A percentile compares a stretch with the other conserved stretches of the same genome.
Evolutionary conservation across 352 stramenopile species (phyloP).

Genomic region (Phytophthora tubulina): DNA sequence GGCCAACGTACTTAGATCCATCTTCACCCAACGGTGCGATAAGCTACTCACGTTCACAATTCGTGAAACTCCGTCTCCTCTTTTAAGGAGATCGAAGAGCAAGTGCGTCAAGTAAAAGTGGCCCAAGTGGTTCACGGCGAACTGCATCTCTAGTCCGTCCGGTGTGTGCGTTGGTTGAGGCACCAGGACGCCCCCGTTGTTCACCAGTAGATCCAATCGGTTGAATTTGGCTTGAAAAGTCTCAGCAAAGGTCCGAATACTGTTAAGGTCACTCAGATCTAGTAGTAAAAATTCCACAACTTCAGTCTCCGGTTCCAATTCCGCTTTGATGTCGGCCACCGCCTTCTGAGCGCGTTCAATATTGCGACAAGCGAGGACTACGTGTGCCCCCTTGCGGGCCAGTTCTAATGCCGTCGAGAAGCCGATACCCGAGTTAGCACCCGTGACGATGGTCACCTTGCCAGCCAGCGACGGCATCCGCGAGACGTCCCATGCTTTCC

Average conservation of each 20-base stretch:
- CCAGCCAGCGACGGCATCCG: conserved; percentile 46
- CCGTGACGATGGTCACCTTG: conserved; percentile 87
- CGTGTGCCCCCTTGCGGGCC: conserved; percentile 62
- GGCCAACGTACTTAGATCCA: conserved; percentile 44
- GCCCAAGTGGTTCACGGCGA: conserved; percentile 68
- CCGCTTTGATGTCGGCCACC: conserved; percentile 35
- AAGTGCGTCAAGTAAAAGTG: conserved; percentile 68
- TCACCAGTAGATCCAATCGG: conserved; percentile 62
- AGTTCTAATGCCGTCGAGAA: conserved; percentile 73
- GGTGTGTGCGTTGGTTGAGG: conserved; percentile 44
- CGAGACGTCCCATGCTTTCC: conserved; percentile 27
- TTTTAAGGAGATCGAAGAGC: conserved; percentile 60
- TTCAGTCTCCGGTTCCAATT: conserved; percentile 15
- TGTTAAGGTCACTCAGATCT: conserved; percentile 55
- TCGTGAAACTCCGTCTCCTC: conserved; percentile 27
- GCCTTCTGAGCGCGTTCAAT: conserved; percentile 38
- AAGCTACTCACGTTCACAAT: conserved; percentile 54
- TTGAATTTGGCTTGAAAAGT: conserved; percentile 50
- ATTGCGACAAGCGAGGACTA: conserved; percentile 89
- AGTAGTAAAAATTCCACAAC: conserved; percentile 53
- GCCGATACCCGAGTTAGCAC: conserved; percentile 89
- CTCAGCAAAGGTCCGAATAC: conserved; percentile 44
- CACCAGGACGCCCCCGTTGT: conserved; percentile 67
- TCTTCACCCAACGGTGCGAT: conserved; percentile 39
- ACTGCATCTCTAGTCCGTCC: conserved; percentile 64